These are phyloP conservation scores for Amanita exitialis DNA, from an alignment of 768 basidiomycete genomes.

Conservation along the genomic window DNA sequence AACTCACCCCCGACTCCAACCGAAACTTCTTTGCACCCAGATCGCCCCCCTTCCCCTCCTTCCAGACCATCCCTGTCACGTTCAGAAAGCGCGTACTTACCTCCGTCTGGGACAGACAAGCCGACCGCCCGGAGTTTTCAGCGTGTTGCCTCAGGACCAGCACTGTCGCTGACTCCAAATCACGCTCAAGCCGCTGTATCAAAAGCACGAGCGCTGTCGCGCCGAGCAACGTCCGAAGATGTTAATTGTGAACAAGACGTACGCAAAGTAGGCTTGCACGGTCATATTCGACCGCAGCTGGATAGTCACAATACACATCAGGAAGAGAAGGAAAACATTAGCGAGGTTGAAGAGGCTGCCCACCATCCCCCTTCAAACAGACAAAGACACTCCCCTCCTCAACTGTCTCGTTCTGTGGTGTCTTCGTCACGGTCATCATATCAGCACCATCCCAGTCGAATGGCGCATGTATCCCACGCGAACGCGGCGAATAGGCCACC, in stretches of 20 bases:
- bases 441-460: constrained; percentile 13
- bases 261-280: not conserved
- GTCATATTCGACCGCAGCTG: not conserved
- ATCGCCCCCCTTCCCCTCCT: constrained; percentile 29
- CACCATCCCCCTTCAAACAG: constrained; percentile 15
- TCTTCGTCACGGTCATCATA: constrained; percentile 14
- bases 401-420: constrained; percentile 21
- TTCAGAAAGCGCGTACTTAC: constrained; percentile 51
- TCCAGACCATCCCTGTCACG: constrained; percentile 48
- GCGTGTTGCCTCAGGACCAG: constrained; percentile 57
- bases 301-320: constrained; percentile 20
- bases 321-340: constrained; percentile 43
- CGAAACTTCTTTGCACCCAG: constrained; percentile 28
- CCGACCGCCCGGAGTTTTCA: constrained; percentile 44
- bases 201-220: constrained; percentile 24
- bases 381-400: constrained; percentile 24
- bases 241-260: constrained; percentile 7
- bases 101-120: constrained; percentile 21
- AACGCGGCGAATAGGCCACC: constrained; percentile 16
- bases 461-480: constrained; percentile 15
- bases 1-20: constrained; percentile 36
- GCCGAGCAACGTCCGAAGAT: constrained; percentile 35
- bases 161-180: constrained; percentile 22
- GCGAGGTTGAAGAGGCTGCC: constrained; percentile 28
- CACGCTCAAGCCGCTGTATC: constrained; percentile 21